phyloP scores from a whole-genome alignment of 2,329 filamentous ascomycete genomes.

The Didymellaceae sp. region DNA sequence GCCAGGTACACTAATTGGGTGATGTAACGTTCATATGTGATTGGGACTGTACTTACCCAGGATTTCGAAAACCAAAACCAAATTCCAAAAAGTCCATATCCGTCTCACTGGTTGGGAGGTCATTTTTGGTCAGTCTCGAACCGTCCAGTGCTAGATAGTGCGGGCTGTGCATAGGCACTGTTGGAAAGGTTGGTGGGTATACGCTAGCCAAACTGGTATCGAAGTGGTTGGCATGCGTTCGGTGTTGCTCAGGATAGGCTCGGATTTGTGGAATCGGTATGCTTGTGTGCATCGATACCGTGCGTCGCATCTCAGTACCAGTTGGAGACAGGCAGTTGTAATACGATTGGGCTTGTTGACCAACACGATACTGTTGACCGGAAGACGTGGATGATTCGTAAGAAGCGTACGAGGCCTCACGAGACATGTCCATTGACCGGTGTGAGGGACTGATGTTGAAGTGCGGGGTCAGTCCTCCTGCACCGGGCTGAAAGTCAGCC shows the following conservation, averaged over 20 bases:
- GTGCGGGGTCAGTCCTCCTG: not conserved
- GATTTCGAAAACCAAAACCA: too few relatives aligned
- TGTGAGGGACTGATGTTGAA: constrained; percentile 1
- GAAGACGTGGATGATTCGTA: constrained; percentile 17
- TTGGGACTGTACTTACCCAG: too few relatives aligned
- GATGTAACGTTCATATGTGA: too few relatives aligned
- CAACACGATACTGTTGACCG: not conserved
- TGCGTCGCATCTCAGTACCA: not conserved
- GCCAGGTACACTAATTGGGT: too few relatives aligned
- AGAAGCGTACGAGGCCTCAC: constrained; percentile 19
- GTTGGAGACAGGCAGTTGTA: not conserved
- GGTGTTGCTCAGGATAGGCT: not conserved
- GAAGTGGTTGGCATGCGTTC: not conserved
- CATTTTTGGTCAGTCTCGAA: too few relatives aligned
- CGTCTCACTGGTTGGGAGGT: too few relatives aligned
- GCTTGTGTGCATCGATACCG: not conserved
- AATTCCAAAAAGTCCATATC: too few relatives aligned
- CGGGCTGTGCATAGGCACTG: too few relatives aligned
- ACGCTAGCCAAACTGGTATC: not conserved
- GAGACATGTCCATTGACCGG: constrained; percentile 20
- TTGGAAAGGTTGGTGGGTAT: too few relatives aligned
- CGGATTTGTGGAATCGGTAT: not conserved
- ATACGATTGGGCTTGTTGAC: not conserved
- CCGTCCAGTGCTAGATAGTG: too few relatives aligned
- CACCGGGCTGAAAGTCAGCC: constrained; percentile 29